These are phyloP conservation scores for Parathielavia appendiculata DNA, from an alignment of 495 filamentous ascomycete genomes.

Conservation along the genomic window DNA sequence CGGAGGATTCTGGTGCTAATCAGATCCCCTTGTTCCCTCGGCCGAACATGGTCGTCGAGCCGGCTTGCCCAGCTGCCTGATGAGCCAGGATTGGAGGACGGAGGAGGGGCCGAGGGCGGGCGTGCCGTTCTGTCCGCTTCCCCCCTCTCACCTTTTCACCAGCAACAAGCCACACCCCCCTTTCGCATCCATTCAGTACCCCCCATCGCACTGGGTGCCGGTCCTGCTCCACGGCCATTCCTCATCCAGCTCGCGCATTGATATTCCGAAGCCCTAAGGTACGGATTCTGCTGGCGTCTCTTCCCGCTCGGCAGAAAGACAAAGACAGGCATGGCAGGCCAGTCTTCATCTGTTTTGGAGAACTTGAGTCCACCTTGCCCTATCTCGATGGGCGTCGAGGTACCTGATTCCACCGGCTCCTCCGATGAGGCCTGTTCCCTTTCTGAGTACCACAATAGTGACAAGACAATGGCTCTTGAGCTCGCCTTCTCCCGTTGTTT, in stretches of 20 bases:
- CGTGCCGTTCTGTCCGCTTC: slow-evolving; percentile 19
- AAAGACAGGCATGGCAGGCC: background rate
- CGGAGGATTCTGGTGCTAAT: slow-evolving; percentile 48
- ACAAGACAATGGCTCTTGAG: background rate
- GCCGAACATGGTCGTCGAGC: slow-evolving; percentile 24
- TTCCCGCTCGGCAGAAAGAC: slow-evolving; percentile 29
- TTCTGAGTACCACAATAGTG: no score
- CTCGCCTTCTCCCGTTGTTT: background rate
- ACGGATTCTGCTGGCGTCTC: slow-evolving; percentile 14
- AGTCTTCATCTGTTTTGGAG: background rate
- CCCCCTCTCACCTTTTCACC: slow-evolving; percentile 21
- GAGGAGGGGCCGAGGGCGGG: slow-evolving; percentile 23
- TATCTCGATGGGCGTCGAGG: background rate
- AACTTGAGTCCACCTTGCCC: background rate
- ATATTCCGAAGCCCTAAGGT: slow-evolving; percentile 13
- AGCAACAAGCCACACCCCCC: slow-evolving; percentile 25
- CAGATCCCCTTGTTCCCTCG: slow-evolving; percentile 33
- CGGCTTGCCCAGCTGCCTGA: slow-evolving; percentile 23
- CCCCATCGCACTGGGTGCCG: slow-evolving; percentile 12
- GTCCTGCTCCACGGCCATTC: slow-evolving; percentile 16
- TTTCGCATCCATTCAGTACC: slow-evolving; percentile 22
- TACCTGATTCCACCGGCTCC: slow-evolving; percentile 1
- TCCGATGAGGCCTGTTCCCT: background rate
- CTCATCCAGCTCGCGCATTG: slow-evolving; percentile 17
- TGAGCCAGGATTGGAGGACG: slow-evolving; percentile 26